phyloP scores from a whole-genome alignment of 192 early-diverging fungal genomes.

The Coemansia sp. region DNA sequence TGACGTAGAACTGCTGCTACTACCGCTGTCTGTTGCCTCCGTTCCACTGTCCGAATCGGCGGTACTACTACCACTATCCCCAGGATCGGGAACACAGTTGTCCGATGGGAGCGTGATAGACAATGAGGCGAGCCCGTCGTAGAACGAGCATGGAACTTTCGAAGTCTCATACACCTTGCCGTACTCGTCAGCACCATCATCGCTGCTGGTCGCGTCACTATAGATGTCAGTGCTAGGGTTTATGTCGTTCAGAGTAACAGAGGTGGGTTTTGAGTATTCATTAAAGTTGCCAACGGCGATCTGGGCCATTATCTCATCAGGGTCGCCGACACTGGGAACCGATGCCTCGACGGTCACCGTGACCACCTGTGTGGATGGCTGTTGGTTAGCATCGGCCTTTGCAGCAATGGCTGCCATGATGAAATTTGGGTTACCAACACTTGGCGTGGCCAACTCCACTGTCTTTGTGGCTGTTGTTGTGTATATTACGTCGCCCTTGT shows the following conservation, averaged over 20 bases:
- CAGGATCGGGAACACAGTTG: background rate
- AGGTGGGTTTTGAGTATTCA: background rate
- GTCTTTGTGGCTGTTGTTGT: background rate
- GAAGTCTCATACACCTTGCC: background rate
- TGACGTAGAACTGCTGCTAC: no score
- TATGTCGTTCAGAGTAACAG: background rate
- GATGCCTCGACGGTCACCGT: background rate
- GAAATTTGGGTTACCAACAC: constrained; percentile 7
- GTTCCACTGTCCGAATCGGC: no score
- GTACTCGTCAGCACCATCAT: background rate
- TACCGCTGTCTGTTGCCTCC: no score
- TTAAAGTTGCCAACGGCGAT: constrained; percentile 4
- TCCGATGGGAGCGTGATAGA: background rate
- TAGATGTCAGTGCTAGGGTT: background rate
- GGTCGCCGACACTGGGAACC: background rate
- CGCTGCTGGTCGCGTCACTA: background rate
- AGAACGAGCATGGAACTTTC: constrained; percentile 2
- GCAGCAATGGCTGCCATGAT: constrained; percentile 19
- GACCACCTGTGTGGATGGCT: background rate
- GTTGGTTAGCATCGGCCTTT: background rate
- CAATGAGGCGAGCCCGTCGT: background rate
- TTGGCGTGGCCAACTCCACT: background rate
- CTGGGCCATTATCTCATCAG: background rate
- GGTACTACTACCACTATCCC: background rate
- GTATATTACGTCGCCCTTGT: background rate